Percentiles rank a stretch among this genome's conserved stretches.
phyloP scores from a whole-genome alignment of 805 yeast species.

The Saturnispora galanensis region DNA sequence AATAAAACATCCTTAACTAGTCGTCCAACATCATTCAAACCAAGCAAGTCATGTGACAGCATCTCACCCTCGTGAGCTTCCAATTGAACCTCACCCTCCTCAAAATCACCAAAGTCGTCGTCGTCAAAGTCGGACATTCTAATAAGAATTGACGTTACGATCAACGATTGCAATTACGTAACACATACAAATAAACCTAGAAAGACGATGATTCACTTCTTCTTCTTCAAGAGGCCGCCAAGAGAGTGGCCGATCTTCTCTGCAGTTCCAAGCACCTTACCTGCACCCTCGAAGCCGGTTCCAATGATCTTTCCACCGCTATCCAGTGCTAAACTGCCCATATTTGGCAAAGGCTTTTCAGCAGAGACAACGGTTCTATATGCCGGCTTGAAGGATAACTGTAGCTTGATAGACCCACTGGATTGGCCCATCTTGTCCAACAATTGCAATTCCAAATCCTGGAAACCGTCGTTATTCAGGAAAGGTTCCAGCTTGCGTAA shows the following conservation, averaged over 20 bases:
- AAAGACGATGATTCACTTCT: conserved; percentile 10
- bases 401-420: conserved; percentile 57
- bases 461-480: conserved; percentile 32
- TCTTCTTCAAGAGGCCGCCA: conserved; percentile 23
- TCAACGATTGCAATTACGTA: neutral
- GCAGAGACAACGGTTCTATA: conserved; percentile 39
- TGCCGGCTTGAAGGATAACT: conserved; percentile 58
- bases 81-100: conserved; percentile 13
- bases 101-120: conserved; percentile 19
- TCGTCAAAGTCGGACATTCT: conserved; percentile 8
- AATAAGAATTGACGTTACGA: neutral
- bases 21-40: too few relatives aligned
- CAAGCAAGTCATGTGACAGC: too few relatives aligned
- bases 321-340: conserved; percentile 32
- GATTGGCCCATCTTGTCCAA: conserved; percentile 39
- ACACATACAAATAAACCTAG: neutral
- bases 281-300: conserved; percentile 31
- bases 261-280: conserved; percentile 33
- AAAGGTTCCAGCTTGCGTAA: conserved; percentile 55
- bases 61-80: too few relatives aligned
- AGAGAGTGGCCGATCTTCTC: conserved; percentile 38
- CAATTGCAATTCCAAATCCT: conserved; percentile 41
- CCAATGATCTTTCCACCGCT: conserved; percentile 40
- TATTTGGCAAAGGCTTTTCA: conserved; percentile 31
- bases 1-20: conserved; percentile 12